Percentiles rank a stretch among this genome's conserved stretches.
Conservation (phyloP, 2,329 filamentous ascomycete species). For the Claviceps humidiphila region DNA sequence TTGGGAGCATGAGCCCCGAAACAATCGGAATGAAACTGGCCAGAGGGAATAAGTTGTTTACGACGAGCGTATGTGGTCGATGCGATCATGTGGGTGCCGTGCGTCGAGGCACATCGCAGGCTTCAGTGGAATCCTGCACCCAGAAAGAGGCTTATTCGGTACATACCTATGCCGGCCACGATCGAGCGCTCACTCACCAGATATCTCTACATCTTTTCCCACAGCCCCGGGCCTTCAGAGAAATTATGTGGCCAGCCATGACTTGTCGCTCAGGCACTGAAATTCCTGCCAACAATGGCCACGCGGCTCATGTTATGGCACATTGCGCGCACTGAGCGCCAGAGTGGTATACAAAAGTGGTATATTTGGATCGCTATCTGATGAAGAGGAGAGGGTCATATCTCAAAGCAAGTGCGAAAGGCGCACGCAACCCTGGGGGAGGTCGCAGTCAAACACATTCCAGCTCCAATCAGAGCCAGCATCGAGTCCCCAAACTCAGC, state of each 20-base stretch:
- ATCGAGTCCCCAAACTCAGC: not conserved
- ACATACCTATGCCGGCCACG: not conserved
- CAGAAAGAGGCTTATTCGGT: too few relatives aligned
- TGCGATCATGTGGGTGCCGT: not conserved
- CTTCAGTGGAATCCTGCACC: not conserved
- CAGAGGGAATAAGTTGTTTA: too few relatives aligned
- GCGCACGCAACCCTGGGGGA: not conserved
- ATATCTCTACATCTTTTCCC: not conserved
- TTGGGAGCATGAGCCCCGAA: too few relatives aligned
- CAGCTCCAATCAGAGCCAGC: too few relatives aligned
- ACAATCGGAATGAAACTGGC: too few relatives aligned
- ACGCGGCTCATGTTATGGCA: not conserved
- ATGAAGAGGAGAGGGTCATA: slow-evolving; percentile 1
- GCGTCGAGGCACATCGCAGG: not conserved
- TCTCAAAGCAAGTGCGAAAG: not conserved
- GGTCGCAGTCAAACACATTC: not conserved
- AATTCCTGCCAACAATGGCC: not conserved
- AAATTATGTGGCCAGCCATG: not conserved
- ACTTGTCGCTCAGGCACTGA: too few relatives aligned
- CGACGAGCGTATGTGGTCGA: too few relatives aligned
- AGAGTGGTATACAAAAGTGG: slow-evolving; percentile 4
- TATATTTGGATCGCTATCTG: slow-evolving; percentile 2
- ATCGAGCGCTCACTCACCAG: not conserved
- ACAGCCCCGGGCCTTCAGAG: not conserved
- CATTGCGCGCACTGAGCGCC: not conserved